Percentiles rank a stretch among this genome's conserved stretches.
Evolutionary conservation across 495 filamentous ascomycete genomes (phyloP).

Genomic region (Sabuloglossum arenarium): DNA sequence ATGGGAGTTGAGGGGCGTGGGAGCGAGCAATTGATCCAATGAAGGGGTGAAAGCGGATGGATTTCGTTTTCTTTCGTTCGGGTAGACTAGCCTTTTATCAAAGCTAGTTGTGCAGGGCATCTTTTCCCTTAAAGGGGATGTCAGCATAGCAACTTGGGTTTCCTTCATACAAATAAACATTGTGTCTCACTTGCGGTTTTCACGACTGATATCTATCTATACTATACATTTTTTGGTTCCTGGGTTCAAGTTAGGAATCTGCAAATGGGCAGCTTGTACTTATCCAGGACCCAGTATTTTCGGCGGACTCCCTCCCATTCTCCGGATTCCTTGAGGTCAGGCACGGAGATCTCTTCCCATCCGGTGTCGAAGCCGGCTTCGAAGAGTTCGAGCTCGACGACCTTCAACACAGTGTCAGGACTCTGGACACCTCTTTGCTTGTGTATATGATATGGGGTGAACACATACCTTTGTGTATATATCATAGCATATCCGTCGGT

Average conservation of each 20-base stretch:
- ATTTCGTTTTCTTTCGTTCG: background rate
- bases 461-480: conserved; percentile 53
- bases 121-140: too few relatives aligned
- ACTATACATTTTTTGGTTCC: too few relatives aligned
- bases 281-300: conserved; percentile 70
- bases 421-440: too few relatives aligned
- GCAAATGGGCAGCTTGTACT: conserved; percentile 45
- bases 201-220: too few relatives aligned
- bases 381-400: conserved; percentile 76
- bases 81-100: too few relatives aligned
- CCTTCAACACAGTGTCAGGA: conserved; percentile 14
- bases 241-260: conserved; percentile 37
- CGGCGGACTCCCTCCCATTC: conserved; percentile 74
- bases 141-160: too few relatives aligned
- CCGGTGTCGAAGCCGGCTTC: conserved; percentile 82
- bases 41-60: background rate
- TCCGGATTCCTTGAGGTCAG: conserved; percentile 29
- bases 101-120: too few relatives aligned
- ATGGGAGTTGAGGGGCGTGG: background rate
- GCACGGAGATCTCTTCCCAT: conserved; percentile 63
- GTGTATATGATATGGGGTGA: too few relatives aligned
- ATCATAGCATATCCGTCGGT: conserved; percentile 82
- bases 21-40: too few relatives aligned
- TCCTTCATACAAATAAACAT: too few relatives aligned
- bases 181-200: too few relatives aligned